These are phyloP conservation scores for Endocalyx cinctus DNA, from an alignment of 2,329 filamentous ascomycete species.

Conservation along the genomic window DNA sequence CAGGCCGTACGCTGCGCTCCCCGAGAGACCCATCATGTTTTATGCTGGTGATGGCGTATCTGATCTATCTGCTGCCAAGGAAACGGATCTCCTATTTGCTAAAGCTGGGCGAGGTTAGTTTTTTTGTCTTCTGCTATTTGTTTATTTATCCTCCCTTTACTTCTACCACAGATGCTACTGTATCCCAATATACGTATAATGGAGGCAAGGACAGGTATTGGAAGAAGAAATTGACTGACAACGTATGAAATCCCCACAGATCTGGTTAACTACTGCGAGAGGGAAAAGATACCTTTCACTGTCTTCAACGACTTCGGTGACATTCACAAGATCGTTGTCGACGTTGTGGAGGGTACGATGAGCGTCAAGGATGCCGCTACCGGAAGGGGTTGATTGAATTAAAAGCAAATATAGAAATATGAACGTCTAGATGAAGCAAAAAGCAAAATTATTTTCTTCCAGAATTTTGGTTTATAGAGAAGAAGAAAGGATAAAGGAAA, in stretches of 20 bases:
- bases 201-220: too few species aligned
- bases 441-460: too few species aligned
- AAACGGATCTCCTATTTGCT: slow-evolving; percentile 90
- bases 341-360: slow-evolving; percentile 69
- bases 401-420: slow-evolving; percentile 8
- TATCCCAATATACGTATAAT: too few species aligned
- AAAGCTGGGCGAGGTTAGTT: slow-evolving; percentile 77
- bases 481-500: too few species aligned
- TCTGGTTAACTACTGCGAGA: slow-evolving; percentile 81
- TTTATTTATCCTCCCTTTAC: background rate
- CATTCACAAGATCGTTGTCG: slow-evolving; percentile 71
- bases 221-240: too few species aligned
- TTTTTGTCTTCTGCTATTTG: background rate
- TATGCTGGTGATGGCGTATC: slow-evolving; percentile 95
- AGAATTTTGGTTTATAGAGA: too few species aligned
- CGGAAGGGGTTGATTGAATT: too few species aligned
- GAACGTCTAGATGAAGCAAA: too few species aligned
- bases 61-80: slow-evolving; percentile 83
- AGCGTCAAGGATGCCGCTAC: slow-evolving; percentile 66
- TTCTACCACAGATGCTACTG: too few species aligned
- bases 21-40: slow-evolving; percentile 77
- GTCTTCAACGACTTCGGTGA: slow-evolving; percentile 80
- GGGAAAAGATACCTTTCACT: slow-evolving; percentile 79
- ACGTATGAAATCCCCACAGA: too few species aligned
- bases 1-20: slow-evolving; percentile 74